phyloP scores from a whole-genome alignment of 169 alveolate species.

The Plasmodium gallinaceum region DNA sequence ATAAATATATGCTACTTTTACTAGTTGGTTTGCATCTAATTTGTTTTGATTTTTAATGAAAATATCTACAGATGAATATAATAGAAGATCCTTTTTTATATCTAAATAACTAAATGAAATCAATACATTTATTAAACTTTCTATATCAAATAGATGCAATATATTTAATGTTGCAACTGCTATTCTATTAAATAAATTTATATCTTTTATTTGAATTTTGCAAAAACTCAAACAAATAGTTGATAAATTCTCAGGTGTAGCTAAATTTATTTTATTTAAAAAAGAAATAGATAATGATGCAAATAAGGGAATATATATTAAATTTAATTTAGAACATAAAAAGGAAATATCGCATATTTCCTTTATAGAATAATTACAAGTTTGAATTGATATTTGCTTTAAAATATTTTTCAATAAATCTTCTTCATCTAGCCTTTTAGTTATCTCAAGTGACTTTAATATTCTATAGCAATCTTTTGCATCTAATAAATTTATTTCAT shows the following conservation, averaged over 20 bases:
- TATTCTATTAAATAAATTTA: slow-evolving; percentile 64
- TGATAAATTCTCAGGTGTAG: slow-evolving; percentile 52
- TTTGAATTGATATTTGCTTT: slow-evolving; percentile 30
- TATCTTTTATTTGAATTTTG: slow-evolving; percentile 67
- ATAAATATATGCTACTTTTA: slow-evolving; percentile 54
- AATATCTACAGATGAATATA: slow-evolving; percentile 39
- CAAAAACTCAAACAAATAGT: slow-evolving; percentile 65
- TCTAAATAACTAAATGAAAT: slow-evolving; percentile 36
- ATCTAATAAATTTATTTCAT: slow-evolving; percentile 38
- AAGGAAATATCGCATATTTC: slow-evolving; percentile 75
- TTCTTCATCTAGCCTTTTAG: slow-evolving; percentile 47
- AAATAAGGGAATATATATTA: slow-evolving; percentile 57
- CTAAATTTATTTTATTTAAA: slow-evolving; percentile 69
- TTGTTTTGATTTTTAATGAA: slow-evolving; percentile 65
- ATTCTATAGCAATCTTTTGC: slow-evolving; percentile 73
- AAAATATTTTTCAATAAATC: slow-evolving; percentile 35
- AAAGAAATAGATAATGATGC: slow-evolving; percentile 67
- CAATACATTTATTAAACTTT: slow-evolving; percentile 49
- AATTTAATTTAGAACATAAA: slow-evolving; percentile 57
- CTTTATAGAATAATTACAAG: slow-evolving; percentile 64
- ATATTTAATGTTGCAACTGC: slow-evolving; percentile 58
- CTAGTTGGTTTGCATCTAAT: slow-evolving; percentile 35
- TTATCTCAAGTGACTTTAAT: slow-evolving; percentile 66
- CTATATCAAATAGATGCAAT: slow-evolving; percentile 47
- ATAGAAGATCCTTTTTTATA: slow-evolving; percentile 43